Evolutionary conservation across 176 grass and related monocot genomes (phyloP), one percentile per base, ranked within the genome.

Genomic region (Ensete glaucum): DNA sequence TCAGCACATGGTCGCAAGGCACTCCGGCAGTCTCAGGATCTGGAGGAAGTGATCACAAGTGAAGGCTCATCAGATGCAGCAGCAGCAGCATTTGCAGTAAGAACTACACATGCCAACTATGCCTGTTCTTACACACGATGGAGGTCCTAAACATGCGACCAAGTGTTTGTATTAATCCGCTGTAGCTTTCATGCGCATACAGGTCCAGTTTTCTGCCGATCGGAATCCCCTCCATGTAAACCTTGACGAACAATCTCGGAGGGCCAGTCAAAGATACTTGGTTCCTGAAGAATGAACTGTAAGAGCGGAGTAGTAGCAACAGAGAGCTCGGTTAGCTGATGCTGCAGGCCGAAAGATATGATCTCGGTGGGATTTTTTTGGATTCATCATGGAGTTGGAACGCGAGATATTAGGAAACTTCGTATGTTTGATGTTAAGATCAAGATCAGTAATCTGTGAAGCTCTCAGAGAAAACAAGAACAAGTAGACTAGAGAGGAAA

Each of bases 161-260:
- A 17, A 88, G 89, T 55, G 84, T 75, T 1, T 24, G 43, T 14
- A 81, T 79, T n/a, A 91, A 83, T 57, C 74, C 74, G 29, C 85
- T 59, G 21, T 91, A 91, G 64, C 83, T 74, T 25, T 63, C 64
- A 34, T 82, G 71, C 50, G 87, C 68, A 25, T 83, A 21, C 62
- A 88, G 62, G 62, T 91, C 89, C 29, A 91, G 81, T 69, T 91
- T 91, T 71, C 89, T 79, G 53, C 89, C 89, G 17, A 91, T 91
- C 19, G 80, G 85, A 56, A 91, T 64, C 9, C 89, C 85, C 76
- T 91, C 89, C 89, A 88, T 91, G 20, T 91, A 88, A 34, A 91
- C 89, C 75, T 91, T 91, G 49, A 91, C 80, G 1, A 85, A 88
- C 52, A 88, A 59, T 69, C 83, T 83, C 3, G 3, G n/a, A 4